Conservation (phyloP, 176 grass and related monocot species). For the Guadua angustifolia region DNA sequence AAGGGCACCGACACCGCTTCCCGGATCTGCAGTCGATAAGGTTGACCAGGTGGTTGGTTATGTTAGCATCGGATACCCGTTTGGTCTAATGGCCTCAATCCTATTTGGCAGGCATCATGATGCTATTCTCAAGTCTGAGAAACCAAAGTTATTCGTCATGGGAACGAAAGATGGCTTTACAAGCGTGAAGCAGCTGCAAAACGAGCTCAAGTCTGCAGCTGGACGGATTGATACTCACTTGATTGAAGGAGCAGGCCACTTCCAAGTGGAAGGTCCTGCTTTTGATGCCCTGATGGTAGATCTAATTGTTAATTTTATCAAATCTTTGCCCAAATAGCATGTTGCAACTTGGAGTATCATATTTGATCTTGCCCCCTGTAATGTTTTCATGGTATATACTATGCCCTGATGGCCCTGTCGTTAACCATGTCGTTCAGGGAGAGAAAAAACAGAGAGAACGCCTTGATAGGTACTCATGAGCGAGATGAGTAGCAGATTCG, state of each 20-base stretch:
- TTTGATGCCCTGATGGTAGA: conserved; percentile 87
- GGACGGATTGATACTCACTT: conserved; percentile 79
- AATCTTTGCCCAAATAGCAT: conserved; percentile 59
- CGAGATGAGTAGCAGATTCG: too few relatives aligned
- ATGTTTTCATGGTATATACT: too few relatives aligned
- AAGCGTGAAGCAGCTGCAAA: conserved; percentile 88
- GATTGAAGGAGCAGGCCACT: conserved; percentile 85
- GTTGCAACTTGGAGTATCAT: too few relatives aligned
- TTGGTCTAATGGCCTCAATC: conserved; percentile 80
- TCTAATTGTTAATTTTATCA: conserved; percentile 71
- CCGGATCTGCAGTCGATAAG: conserved; percentile 87
- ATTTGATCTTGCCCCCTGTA: too few relatives aligned
- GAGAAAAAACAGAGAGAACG: too few relatives aligned
- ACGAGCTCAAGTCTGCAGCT: conserved; percentile 73
- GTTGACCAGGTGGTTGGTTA: conserved; percentile 83
- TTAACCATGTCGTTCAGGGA: too few relatives aligned
- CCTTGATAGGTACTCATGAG: too few relatives aligned
- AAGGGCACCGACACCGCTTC: conserved; percentile 88
- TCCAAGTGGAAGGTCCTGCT: conserved; percentile 94
- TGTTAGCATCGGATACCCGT: conserved; percentile 86
- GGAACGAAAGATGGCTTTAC: conserved; percentile 95
- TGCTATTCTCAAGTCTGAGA: conserved; percentile 74
- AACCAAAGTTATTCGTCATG: conserved; percentile 89
- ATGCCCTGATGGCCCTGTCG: too few relatives aligned
- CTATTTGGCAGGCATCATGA: conserved; percentile 92